Percentiles rank a stretch among this genome's conserved stretches.
phyloP scores from a whole-genome alignment of 2,329 filamentous ascomycete species.

The Ophiostoma sp. region DNA sequence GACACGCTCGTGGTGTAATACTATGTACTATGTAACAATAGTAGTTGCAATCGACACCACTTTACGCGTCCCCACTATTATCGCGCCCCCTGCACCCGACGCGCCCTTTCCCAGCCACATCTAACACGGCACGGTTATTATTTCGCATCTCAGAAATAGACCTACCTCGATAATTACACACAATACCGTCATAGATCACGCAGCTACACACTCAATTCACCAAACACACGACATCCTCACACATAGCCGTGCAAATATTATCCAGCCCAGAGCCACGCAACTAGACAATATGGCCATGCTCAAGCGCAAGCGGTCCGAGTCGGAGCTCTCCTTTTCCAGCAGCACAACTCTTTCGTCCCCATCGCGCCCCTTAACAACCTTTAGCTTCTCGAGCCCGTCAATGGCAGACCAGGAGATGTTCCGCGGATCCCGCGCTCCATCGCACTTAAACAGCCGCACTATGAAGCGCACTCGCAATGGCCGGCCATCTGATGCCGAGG shows the following conservation, averaged over 20 bases:
- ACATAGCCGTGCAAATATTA: background rate
- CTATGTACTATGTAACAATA: too few relatives aligned
- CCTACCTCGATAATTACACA: background rate
- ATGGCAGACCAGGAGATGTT: constrained; percentile 32
- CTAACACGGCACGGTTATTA: background rate
- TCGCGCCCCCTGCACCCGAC: constrained; percentile 5
- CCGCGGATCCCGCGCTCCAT: constrained; percentile 39
- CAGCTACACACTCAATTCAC: background rate
- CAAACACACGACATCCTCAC: background rate
- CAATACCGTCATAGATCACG: background rate
- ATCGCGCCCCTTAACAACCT: constrained; percentile 30
- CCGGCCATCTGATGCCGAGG: constrained; percentile 50
- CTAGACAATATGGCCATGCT: constrained; percentile 43
- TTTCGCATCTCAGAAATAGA: background rate
- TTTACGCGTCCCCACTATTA: constrained; percentile 13
- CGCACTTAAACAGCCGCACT: constrained; percentile 43
- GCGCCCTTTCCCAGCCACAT: background rate
- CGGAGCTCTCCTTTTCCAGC: constrained; percentile 48
- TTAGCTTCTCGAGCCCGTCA: constrained; percentile 32
- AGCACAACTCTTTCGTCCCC: constrained; percentile 41
- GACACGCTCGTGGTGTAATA: background rate
- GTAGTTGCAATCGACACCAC: background rate
- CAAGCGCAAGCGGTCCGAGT: constrained; percentile 61
- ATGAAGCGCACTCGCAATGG: constrained; percentile 57
- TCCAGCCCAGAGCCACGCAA: background rate